Conservation (phyloP, 495 filamentous ascomycete species). For the Jackrogersella minutella region DNA sequence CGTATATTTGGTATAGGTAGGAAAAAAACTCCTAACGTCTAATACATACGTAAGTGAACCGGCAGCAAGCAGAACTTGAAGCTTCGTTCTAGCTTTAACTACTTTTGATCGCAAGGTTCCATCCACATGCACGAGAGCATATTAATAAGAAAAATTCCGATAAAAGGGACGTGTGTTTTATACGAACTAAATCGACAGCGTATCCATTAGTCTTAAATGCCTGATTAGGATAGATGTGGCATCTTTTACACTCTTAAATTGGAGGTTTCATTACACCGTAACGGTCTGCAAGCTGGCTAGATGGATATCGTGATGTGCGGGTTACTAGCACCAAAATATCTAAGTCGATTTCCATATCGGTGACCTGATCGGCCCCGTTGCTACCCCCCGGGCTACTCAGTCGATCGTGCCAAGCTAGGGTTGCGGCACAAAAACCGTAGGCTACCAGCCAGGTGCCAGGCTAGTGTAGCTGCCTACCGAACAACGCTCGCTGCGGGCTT, state of each 20-base stretch:
- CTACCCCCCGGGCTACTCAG: slow-evolving; percentile 23
- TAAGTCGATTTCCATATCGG: slow-evolving; percentile 28
- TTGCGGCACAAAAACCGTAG: slow-evolving; percentile 34
- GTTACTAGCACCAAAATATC: slow-evolving; percentile 31
- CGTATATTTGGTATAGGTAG: too few species aligned
- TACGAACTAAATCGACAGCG: background rate
- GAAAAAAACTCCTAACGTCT: too few species aligned
- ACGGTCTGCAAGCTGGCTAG: slow-evolving; percentile 6
- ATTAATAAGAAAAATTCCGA: slow-evolving; percentile 2
- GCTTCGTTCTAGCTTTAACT: background rate
- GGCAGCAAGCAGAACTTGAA: background rate
- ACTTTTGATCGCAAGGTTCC: background rate
- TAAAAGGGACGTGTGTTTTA: slow-evolving; percentile 1
- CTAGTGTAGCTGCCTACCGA: background rate
- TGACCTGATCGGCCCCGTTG: slow-evolving; percentile 24
- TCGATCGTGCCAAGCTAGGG: slow-evolving; percentile 38
- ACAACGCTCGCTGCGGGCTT: too few species aligned
- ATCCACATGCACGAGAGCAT: slow-evolving; percentile 1
- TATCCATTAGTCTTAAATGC: background rate
- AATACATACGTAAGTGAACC: too few species aligned
- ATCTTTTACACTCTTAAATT: slow-evolving; percentile 1
- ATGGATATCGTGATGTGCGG: slow-evolving; percentile 34
- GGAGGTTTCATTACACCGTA: slow-evolving; percentile 15
- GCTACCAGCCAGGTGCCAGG: slow-evolving; percentile 1
- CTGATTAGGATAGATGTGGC: background rate